Base-by-base conservation (phyloP, 352 stramenopile species). In the Pythium rishiriense region DNA sequence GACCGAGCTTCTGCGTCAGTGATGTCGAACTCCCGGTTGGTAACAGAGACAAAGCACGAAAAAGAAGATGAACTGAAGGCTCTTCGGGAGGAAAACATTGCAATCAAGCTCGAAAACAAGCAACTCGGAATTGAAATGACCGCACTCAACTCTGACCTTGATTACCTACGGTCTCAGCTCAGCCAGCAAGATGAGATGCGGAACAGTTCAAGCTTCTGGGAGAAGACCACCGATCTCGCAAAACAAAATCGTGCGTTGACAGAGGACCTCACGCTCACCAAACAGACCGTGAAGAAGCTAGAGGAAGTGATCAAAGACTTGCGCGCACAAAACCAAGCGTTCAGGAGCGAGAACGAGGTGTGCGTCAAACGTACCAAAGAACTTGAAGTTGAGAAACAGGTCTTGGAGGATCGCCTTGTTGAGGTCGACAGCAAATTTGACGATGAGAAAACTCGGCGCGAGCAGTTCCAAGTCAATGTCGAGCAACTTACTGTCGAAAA, bases 381-480 rank as follows among this genome's bases (percentile, higher is more conserved):
- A 10, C 74, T 94, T 48, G 83, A 94, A 48, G 70, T 73, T 9
- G 80, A 91, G n/a, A 90, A 89, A 64, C 83, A 89, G 53, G 68
- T 90, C 37, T 60, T 91, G 15, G 74, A 85, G 43, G 86, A 96
- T 60, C 82, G 79, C 42, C 57, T 93, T 11, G 58, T 64, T 12
- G 70, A 77, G 15, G 79, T 94, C 64, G 81, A 93, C 33, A 68
- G 67, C 15, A 92, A 90, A 58, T 89, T 91, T 52, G 77, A 89
- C 35, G 83, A 93, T 35, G 87, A 95, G 51, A 93, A 93, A 67
- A 69, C 77, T 12, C 84, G 85, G 1, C 77, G 85, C 21, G 85
- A 95, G 64, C 83, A 95, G 51, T 95, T 95, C 61, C 83, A 95
- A 64, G 81, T 95, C n/a, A 86, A 88, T 29, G 80, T 92, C 12